Conservation (phyloP, 306 rosid species). For the Delonix regia region DNA sequence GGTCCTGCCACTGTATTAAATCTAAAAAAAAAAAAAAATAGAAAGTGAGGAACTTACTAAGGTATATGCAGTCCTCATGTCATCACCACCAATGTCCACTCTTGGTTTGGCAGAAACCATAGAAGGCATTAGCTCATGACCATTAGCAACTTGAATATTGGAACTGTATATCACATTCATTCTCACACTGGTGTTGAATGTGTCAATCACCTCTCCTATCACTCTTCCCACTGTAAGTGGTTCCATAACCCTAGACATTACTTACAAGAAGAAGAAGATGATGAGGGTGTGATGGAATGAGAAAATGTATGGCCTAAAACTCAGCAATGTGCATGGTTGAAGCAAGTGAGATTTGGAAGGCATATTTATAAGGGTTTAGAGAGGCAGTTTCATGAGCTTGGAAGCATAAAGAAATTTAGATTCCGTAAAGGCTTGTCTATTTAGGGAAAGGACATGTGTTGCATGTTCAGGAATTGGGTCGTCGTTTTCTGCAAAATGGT, state of each 20-base stretch:
- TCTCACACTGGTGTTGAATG: constrained; percentile 68
- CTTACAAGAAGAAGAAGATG: neutral
- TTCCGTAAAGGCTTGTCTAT: constrained; percentile 38
- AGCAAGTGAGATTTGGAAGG: constrained; percentile 32
- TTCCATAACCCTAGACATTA: constrained; percentile 58
- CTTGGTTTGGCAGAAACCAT: constrained; percentile 61
- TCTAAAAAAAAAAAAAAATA: neutral
- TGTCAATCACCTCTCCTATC: constrained; percentile 89
- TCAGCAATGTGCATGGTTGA: constrained; percentile 24
- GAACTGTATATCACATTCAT: constrained; percentile 69
- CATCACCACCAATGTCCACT: constrained; percentile 83
- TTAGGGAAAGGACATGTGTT: constrained; percentile 44
- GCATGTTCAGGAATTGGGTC: neutral
- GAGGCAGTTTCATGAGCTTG: constrained; percentile 9
- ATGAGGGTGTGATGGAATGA: neutral
- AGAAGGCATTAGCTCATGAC: constrained; percentile 86
- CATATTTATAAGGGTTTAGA: constrained; percentile 44
- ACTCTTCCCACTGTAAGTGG: constrained; percentile 74
- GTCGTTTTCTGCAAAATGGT: constrained; percentile 34
- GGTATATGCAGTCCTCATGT: constrained; percentile 80
- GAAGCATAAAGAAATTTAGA: constrained; percentile 44
- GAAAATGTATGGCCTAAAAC: constrained; percentile 6
- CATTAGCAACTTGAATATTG: constrained; percentile 72
- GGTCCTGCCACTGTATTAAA: too few relatives aligned
- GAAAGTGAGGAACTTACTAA: constrained; percentile 47